phyloP scores from a whole-genome alignment of 208 protist species.

The Giardia muris region DNA sequence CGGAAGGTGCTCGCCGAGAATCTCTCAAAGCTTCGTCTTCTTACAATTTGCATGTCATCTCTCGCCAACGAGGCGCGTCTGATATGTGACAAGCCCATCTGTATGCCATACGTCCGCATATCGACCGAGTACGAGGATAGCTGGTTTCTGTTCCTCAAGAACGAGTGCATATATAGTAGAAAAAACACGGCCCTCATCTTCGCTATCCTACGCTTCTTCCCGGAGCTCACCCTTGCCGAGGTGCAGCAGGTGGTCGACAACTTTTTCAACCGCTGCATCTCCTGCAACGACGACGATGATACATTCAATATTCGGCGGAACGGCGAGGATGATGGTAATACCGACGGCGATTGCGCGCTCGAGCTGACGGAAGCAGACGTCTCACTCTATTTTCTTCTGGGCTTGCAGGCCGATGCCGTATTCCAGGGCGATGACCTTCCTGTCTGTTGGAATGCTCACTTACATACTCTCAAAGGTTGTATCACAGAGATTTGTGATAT shows the following conservation, averaged over 20 bases:
- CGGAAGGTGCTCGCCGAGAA: not conserved
- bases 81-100: not conserved
- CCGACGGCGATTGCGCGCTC: not conserved
- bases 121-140: not conserved
- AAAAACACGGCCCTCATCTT: not conserved
- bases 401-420: not conserved
- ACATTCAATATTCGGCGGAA: not conserved
- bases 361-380: not conserved
- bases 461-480: not conserved
- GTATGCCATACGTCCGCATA: not conserved
- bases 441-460: not conserved
- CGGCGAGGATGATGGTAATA: not conserved
- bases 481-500: not conserved
- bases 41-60: not conserved
- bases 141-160: not conserved
- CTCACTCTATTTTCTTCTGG: not conserved
- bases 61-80: not conserved
- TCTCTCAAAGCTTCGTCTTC: not conserved
- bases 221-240: not conserved
- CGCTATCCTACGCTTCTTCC: not conserved
- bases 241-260: not conserved
- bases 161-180: not conserved
- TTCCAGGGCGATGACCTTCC: not conserved
- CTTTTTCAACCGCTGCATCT: not conserved
- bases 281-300: not conserved